Base-by-base conservation (phyloP, 306 rosid genomes). In the Pterocarpus macrocarpus region DNA sequence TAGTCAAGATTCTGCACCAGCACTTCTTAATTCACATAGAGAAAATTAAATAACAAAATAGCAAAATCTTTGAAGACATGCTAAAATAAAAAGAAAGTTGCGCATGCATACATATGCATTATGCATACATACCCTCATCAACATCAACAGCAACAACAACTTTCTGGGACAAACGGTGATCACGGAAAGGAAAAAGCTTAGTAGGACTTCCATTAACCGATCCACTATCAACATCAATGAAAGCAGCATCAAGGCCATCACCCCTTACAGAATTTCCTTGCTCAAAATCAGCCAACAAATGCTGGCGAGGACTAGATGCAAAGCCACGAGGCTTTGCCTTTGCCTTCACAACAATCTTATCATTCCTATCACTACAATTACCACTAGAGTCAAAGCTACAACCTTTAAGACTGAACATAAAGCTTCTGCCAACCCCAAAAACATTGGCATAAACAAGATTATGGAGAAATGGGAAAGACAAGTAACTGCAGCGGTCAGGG, bases 91-190 rank as follows among this genome's bases (percentile, higher is more conserved):
- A 55, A 61, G 11, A 9, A 22, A 6, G 32, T 8, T 5, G 10
- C 43, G 2, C 53, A 39, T 5, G 28, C 55, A 77, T 64, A 35
- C 39, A 50, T 3, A 16, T 5, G 1, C 11, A 61, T 49, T 53
- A 52, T 12, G 73, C 59, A 32, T n/a, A 81, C 83, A 69, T 84
- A 95, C 97, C 98, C 85, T 95, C 98, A 71, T 95, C 98, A 52
- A 95, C 89, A 49, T 95, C 98, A 63, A 95, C 98, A 4, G 98
- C 98, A 65, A 95, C 97, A 57, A 81, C 88, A 45, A 91, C 47
- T 70, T 89, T 92, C 64, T 76, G 85, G 13, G 91, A 71, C 80
- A 83, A 69, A 55, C 77, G 80, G 36, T 43, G 86, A 76, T 88
- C 84, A 32, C 72, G 76, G 52, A 86, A 86, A 33, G 89, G 55